Base-by-base conservation (phyloP, 2,329 filamentous ascomycete genomes). In the Monosporascus ibericus region DNA sequence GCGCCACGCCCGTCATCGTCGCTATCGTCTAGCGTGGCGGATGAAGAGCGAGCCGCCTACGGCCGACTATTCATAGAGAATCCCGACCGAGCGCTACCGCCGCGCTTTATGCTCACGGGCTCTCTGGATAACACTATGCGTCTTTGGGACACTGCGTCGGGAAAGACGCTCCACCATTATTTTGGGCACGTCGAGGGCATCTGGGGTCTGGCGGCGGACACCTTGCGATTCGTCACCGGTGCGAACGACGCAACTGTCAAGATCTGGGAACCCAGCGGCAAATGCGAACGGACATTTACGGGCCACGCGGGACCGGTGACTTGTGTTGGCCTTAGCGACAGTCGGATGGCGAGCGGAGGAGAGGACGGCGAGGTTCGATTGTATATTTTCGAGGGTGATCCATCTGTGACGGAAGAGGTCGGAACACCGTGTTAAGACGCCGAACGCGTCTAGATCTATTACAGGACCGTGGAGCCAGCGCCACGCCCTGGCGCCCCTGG, bases 111-210 rank as follows among this genome's bases (percentile, higher is more conserved):
- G 77, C 80, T 97, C 47, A 96, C 92, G 0, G 92, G 90, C 48
- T 91, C 90, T 0, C 80, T 99, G 18, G 94, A 99, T 69, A 88
- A 86, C 52, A 96, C 91, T 0, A 89, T 97, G 57, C 86, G 92
- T 11, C 79, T 97, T 20, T 99, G 94, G 92, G 90, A 96, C 67
- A 88, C 91, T 1, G 81, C 81, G 5, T 87, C 87, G 0, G 90
- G 90, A 38, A 83, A 84, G 57, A 96, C 90, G 63, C 78, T 96
- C 36, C 88, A 90, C 56, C 95, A 90, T 34, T 95, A 96, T 76
- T 99, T 97, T 67, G 94, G 94, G 0, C 94, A 99, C 64, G 82
- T 99, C 22, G 94, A 99, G 69, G 94, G 94, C 34, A 87, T 99
- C 20, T 99, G 94, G 94, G 88, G 89, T 6, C 78, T 99, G 3